These are phyloP conservation scores for Solanum etuberosum DNA, from an alignment of 257 asterid species.

Conservation along the genomic window DNA sequence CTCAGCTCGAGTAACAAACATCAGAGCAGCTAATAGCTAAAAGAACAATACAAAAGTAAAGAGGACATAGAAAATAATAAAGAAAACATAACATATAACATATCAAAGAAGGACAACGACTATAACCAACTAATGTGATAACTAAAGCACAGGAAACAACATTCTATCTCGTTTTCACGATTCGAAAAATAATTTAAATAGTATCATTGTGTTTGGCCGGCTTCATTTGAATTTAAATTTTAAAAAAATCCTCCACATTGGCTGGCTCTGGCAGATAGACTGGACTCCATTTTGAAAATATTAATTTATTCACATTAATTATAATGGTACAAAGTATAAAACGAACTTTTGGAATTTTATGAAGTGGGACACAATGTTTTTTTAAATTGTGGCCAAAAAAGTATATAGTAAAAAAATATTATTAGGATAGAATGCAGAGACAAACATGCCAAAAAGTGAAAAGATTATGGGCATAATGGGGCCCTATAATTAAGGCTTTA, in stretches of 20 bases:
- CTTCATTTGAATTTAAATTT: neutral
- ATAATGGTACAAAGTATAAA: neutral
- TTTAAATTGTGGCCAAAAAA: neutral
- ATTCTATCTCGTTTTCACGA: neutral
- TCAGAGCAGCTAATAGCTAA: too few species aligned
- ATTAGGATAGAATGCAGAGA: neutral
- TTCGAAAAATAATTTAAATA: neutral
- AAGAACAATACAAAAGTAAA: too few species aligned
- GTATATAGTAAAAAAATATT: neutral
- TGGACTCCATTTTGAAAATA: neutral
- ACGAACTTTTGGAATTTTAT: neutral
- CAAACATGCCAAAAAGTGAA: slow-evolving; percentile 22
- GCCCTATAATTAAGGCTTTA: neutral
- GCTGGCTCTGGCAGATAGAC: neutral
- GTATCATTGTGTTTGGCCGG: neutral
- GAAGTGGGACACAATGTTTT: neutral
- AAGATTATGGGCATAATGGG: neutral
- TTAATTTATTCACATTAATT: neutral
- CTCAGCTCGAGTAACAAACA: fast-evolving
- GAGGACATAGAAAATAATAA: too few species aligned
- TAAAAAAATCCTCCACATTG: neutral
- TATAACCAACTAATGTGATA: neutral
- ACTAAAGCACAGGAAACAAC: neutral
- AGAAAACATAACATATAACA: neutral
- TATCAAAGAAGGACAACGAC: neutral